phyloP scores from a whole-genome alignment of 75 land plant species.

The Sequoiadendron giganteum region DNA sequence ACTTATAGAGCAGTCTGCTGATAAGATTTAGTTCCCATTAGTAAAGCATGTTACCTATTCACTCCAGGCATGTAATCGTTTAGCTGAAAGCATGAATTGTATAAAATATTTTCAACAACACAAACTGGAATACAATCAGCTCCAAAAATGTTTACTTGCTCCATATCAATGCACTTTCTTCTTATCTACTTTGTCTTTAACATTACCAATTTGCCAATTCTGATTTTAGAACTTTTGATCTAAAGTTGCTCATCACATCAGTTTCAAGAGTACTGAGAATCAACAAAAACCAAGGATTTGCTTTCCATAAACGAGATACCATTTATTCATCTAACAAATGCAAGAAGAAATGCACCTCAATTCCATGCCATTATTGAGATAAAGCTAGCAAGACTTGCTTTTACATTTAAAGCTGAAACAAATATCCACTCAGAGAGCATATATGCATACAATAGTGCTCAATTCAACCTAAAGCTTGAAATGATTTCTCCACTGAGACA shows the following conservation, averaged over 20 bases:
- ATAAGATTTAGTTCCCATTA: not conserved
- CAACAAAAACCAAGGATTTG: not conserved
- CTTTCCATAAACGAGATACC: not conserved
- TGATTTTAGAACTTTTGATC: not conserved
- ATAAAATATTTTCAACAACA: not conserved
- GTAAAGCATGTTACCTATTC: not conserved
- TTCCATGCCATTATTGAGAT: not conserved
- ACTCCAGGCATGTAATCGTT: not conserved
- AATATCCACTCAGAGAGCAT: not conserved
- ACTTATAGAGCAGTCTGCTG: not conserved
- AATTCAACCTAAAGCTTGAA: not conserved
- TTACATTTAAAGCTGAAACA: not conserved
- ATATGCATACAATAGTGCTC: not conserved
- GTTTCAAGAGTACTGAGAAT: not conserved
- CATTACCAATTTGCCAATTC: not conserved
- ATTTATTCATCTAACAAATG: not conserved
- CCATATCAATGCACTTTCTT: not conserved
- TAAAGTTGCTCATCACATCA: not conserved
- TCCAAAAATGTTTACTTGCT: not conserved
- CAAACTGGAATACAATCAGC: not conserved
- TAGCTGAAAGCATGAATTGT: not conserved
- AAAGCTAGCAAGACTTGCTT: not conserved
- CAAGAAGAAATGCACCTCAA: not conserved
- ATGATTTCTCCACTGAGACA: not conserved
- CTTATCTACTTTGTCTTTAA: not conserved